Evolutionary conservation across 2,329 filamentous ascomycete genomes (phyloP).

Genomic region (Colletotrichum neosansevieriae): DNA sequence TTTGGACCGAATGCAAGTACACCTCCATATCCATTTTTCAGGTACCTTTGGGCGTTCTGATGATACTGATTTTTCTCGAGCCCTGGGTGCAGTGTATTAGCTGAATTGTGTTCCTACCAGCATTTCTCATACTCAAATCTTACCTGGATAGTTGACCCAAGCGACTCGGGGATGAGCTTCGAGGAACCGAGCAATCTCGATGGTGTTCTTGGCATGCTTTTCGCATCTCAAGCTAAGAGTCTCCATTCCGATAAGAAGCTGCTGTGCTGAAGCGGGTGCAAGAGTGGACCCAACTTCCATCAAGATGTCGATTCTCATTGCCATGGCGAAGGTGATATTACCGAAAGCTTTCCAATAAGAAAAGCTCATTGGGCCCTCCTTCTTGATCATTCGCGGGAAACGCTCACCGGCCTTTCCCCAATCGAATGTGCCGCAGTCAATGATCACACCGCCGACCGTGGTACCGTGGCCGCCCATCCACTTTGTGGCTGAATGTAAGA

Average conservation of each 20-base stretch:
- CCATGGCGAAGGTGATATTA: conserved; percentile 77
- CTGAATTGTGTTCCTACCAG: too few relatives aligned
- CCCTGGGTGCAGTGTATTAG: background rate
- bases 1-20: conserved; percentile 80
- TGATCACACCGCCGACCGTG: conserved; percentile 75
- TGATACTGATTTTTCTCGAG: conserved; percentile 69
- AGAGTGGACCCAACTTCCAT: conserved; percentile 75
- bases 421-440: conserved; percentile 78
- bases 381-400: conserved; percentile 77
- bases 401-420: conserved; percentile 71
- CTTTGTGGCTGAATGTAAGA: conserved; percentile 78
- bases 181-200: conserved; percentile 75
- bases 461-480: conserved; percentile 82
- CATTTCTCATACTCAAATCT: background rate
- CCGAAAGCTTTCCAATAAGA: conserved; percentile 50
- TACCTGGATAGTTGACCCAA: conserved; percentile 81
- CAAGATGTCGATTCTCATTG: conserved; percentile 71
- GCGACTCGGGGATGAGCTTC: conserved; percentile 74
- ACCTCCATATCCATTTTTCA: conserved; percentile 74
- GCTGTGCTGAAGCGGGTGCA: conserved; percentile 79
- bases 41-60: conserved; percentile 74
- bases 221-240: conserved; percentile 76
- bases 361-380: conserved; percentile 54
- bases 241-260: conserved; percentile 76
- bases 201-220: conserved; percentile 74